phyloP scores from a whole-genome alignment of 768 basidiomycete species.

The Lenzites betulinus region DNA sequence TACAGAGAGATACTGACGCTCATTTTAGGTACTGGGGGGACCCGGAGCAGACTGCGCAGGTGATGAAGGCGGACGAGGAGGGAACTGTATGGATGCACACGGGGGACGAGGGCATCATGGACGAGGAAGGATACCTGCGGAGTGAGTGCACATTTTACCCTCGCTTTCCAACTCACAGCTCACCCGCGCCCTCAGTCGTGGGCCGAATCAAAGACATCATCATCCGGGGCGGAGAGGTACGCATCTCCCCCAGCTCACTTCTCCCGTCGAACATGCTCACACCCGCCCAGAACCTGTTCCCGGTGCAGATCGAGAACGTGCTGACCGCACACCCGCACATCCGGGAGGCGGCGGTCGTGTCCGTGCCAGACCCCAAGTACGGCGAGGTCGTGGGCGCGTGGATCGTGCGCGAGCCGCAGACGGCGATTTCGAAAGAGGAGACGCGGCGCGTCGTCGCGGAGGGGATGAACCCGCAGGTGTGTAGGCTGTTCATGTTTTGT shows the following conservation, averaged over 20 bases:
- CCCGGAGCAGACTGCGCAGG: conserved; percentile 61
- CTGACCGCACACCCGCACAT: conserved; percentile 57
- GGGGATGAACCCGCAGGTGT: conserved; percentile 80
- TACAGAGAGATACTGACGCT: background rate
- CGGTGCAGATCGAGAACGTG: conserved; percentile 82
- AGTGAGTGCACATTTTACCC: conserved; percentile 43
- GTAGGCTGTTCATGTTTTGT: conserved; percentile 14
- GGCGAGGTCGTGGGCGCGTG: conserved; percentile 85
- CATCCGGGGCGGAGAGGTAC: conserved; percentile 82
- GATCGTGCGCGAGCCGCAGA: conserved; percentile 54
- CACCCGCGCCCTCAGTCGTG: conserved; percentile 51
- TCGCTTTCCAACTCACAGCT: background rate
- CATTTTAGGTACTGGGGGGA: conserved; percentile 76
- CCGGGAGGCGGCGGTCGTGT: conserved; percentile 70
- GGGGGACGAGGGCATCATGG: conserved; percentile 80
- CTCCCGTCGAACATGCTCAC: background rate
- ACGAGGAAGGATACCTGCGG: conserved; percentile 75
- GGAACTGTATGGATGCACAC: conserved; percentile 81
- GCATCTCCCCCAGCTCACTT: too few species aligned
- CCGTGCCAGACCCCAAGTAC: conserved; percentile 67
- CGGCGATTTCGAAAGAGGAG: conserved; percentile 40
- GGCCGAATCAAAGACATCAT: conserved; percentile 86
- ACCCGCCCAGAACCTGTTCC: conserved; percentile 68
- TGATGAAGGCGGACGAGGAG: conserved; percentile 57
- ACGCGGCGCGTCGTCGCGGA: conserved; percentile 55